Conservation (phyloP, 495 filamentous ascomycete species). For the Aspergillus affinis region DNA sequence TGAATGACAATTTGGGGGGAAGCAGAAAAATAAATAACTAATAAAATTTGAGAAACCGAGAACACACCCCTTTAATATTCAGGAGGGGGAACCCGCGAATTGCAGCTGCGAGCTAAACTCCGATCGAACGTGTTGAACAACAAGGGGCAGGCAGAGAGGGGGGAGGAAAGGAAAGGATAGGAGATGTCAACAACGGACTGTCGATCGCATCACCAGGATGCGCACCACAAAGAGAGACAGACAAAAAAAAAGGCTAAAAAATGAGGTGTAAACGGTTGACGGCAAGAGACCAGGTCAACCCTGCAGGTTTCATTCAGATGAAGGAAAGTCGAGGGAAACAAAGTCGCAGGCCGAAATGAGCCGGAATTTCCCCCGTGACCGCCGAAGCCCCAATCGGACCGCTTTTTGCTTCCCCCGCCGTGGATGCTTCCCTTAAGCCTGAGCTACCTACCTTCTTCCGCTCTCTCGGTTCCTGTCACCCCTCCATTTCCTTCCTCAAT, state of each 20-base stretch:
- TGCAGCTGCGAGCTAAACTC: conserved; percentile 7
- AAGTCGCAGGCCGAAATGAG: conserved; percentile 5
- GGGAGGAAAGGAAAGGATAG: conserved; percentile 13
- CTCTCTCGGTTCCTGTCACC: background rate
- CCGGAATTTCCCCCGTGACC: conserved; percentile 23
- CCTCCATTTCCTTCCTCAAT: conserved; percentile 4
- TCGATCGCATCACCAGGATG: conserved; percentile 22
- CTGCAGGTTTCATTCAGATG: conserved; percentile 2
- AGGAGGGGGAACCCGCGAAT: background rate
- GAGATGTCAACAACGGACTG: conserved; percentile 11
- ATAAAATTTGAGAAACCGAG: background rate
- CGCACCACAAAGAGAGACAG: conserved; percentile 4
- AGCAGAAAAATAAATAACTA: background rate
- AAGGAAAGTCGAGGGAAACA: background rate
- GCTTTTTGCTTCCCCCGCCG: conserved; percentile 1
- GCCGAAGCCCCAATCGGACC: conserved; percentile 23
- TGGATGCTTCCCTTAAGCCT: conserved; percentile 8
- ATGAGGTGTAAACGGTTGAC: conserved; percentile 1
- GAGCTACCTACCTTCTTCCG: conserved; percentile 4
- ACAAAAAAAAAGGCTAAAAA: conserved; percentile 3
- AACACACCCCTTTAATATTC: conserved; percentile 3
- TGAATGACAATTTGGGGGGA: background rate
- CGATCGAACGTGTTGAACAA: conserved; percentile 3
- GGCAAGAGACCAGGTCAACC: background rate
- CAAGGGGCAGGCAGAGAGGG: conserved; percentile 8